Conservation (phyloP, 306 rosid genomes). For the Myrica gale region DNA sequence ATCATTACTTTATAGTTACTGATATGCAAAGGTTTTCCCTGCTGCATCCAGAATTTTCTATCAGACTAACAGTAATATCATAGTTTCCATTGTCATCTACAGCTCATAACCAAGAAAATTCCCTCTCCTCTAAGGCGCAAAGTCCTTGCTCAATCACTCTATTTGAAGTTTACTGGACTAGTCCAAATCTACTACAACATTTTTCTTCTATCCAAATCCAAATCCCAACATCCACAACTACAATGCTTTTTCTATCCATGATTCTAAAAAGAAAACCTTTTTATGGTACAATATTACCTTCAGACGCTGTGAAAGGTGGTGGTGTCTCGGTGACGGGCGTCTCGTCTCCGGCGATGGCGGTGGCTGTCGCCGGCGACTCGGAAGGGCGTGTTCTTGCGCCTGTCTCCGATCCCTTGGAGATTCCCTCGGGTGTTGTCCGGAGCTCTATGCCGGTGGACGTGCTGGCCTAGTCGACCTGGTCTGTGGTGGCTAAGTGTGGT, state of each 20-base stretch:
- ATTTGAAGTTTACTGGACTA: background rate
- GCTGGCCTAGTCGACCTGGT: too few relatives aligned
- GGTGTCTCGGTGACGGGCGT: too few relatives aligned
- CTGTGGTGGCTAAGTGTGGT: too few relatives aligned
- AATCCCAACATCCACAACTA: background rate
- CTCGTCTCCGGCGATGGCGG: too few relatives aligned
- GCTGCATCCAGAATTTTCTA: background rate
- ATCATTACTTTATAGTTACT: background rate
- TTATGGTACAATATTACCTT: slow-evolving; percentile 50
- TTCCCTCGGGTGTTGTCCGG: too few relatives aligned
- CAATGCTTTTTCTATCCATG: background rate
- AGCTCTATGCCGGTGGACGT: too few relatives aligned
- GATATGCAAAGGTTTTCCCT: background rate
- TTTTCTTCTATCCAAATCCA: background rate
- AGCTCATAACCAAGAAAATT: too few relatives aligned
- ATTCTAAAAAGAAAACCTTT: background rate
- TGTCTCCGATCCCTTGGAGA: too few relatives aligned
- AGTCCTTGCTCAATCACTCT: background rate
- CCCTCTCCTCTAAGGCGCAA: too few relatives aligned
- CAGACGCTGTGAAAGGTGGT: slow-evolving; percentile 86
- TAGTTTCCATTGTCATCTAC: background rate
- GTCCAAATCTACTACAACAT: background rate
- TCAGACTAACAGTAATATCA: background rate
- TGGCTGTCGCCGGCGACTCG: too few relatives aligned
- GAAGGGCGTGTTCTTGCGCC: too few relatives aligned